A percentile compares a stretch with the other conserved stretches of the same genome.
Conservation (phyloP, 2,329 filamentous ascomycete species). For the Corinectria fuckeliana region DNA sequence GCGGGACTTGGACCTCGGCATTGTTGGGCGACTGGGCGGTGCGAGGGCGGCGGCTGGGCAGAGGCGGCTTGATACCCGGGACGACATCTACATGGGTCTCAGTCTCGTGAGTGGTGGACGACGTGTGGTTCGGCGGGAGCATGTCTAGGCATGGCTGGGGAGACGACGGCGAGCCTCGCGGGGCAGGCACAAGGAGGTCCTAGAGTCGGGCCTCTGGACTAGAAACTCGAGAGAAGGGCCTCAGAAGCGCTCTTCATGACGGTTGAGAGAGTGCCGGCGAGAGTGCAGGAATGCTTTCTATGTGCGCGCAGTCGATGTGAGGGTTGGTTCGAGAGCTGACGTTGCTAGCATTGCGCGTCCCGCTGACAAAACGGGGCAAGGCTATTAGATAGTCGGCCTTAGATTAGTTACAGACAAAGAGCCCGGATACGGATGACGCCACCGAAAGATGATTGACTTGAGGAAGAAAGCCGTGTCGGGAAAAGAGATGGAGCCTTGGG, state of each 20-base stretch:
- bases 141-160: slow-evolving; percentile 36
- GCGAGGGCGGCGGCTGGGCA: slow-evolving; percentile 41
- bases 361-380: slow-evolving; percentile 38
- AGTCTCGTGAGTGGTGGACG: slow-evolving; percentile 32
- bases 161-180: slow-evolving; percentile 19
- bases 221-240: neutral
- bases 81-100: slow-evolving; percentile 19
- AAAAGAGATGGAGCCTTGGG: neutral
- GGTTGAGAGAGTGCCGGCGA: neutral
- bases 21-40: slow-evolving; percentile 39
- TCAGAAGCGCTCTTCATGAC: slow-evolving; percentile 3
- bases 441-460: slow-evolving; percentile 12
- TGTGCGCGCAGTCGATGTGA: slow-evolving; percentile 6
- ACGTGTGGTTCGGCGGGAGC: slow-evolving; percentile 32
- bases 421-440: slow-evolving; percentile 25
- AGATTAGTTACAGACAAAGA: slow-evolving; percentile 2
- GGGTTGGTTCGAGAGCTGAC: slow-evolving; percentile 36
- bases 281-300: neutral
- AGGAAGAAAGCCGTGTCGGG: neutral
- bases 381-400: slow-evolving; percentile 32
- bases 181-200: neutral
- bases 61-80: slow-evolving; percentile 42
- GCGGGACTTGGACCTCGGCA: slow-evolving; percentile 44
- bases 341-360: slow-evolving; percentile 46
- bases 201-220: too few relatives aligned